Percentiles rank a stretch among this genome's conserved stretches.
Conservation (phyloP, 768 basidiomycete genomes). For the Boletellus sp. region DNA sequence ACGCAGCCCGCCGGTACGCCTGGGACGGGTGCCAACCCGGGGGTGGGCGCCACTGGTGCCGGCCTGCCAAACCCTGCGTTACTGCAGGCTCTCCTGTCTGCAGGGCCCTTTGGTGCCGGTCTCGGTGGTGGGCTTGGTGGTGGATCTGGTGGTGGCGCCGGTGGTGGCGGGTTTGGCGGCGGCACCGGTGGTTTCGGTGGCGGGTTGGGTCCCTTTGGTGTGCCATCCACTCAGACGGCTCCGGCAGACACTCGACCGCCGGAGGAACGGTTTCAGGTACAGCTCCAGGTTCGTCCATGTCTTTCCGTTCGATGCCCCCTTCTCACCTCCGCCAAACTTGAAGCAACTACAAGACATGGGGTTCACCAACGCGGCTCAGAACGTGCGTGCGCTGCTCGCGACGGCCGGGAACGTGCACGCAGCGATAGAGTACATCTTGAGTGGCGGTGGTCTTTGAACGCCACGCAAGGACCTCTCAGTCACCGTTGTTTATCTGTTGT, state of each 20-base stretch:
- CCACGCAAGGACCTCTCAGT: neutral
- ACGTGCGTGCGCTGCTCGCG: constrained; percentile 83
- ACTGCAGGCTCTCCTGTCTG: constrained; percentile 29
- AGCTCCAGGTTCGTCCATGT: constrained; percentile 55
- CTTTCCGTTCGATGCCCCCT: neutral
- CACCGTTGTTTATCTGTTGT: neutral
- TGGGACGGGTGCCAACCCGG: constrained; percentile 19
- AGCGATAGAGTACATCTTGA: constrained; percentile 90
- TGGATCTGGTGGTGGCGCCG: constrained; percentile 22
- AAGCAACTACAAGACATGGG: constrained; percentile 96
- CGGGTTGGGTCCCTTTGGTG: constrained; percentile 23
- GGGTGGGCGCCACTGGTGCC: neutral
- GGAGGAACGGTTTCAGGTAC: constrained; percentile 90
- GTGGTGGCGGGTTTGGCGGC: constrained; percentile 27
- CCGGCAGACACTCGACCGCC: constrained; percentile 72
- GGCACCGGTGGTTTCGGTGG: constrained; percentile 28
- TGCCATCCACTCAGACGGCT: constrained; percentile 15
- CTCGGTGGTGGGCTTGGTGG: constrained; percentile 23
- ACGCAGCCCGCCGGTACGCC: constrained; percentile 17
- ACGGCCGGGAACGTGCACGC: constrained; percentile 91
- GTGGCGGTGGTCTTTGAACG: constrained; percentile 55
- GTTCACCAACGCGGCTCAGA: constrained; percentile 84
- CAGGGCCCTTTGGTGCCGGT: constrained; percentile 4
- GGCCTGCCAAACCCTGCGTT: constrained; percentile 41
- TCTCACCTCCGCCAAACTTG: neutral